Conservation (phyloP, 108 stramenopile genomes). For the Nitzschia sp. region DNA sequence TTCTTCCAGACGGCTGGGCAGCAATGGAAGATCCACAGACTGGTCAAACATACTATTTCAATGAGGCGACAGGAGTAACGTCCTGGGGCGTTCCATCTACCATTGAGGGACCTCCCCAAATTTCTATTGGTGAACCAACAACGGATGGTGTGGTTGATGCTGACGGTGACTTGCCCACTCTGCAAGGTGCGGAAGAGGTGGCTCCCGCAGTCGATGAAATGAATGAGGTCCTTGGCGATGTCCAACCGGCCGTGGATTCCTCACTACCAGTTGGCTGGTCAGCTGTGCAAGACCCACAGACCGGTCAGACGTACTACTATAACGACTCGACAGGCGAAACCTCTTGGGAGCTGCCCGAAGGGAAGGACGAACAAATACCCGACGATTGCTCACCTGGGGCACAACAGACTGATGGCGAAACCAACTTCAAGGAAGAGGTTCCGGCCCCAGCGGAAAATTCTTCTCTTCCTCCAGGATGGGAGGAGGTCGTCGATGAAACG, state of each 20-base stretch:
- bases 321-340: slow-evolving; percentile 33
- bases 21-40: slow-evolving; percentile 35
- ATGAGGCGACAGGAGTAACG: slow-evolving; percentile 27
- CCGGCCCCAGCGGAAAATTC: too few species aligned
- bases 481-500: slow-evolving; percentile 14
- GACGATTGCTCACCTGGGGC: too few species aligned
- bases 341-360: slow-evolving; percentile 40
- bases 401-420: slow-evolving; percentile 52
- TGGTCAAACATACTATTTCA: slow-evolving; percentile 47
- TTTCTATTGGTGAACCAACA: too few species aligned
- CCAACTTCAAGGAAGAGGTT: slow-evolving; percentile 53
- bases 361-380: too few species aligned
- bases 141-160: background rate
- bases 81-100: too few species aligned
- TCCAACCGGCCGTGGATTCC: too few species aligned
- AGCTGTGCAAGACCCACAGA: slow-evolving; percentile 7
- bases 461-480: slow-evolving; percentile 20
- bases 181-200: background rate
- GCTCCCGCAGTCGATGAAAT: too few species aligned
- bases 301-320: slow-evolving; percentile 31
- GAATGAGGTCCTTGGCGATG: too few species aligned
- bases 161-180: background rate
- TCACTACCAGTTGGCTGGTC: slow-evolving; percentile 20
- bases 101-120: too few species aligned
- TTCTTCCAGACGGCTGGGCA: slow-evolving; percentile 45